Evolutionary conservation across 2,329 filamentous ascomycete species (phyloP), one percentile per base, ranked within the genome.

Genomic region (Rhinocladiella similis): DNA sequence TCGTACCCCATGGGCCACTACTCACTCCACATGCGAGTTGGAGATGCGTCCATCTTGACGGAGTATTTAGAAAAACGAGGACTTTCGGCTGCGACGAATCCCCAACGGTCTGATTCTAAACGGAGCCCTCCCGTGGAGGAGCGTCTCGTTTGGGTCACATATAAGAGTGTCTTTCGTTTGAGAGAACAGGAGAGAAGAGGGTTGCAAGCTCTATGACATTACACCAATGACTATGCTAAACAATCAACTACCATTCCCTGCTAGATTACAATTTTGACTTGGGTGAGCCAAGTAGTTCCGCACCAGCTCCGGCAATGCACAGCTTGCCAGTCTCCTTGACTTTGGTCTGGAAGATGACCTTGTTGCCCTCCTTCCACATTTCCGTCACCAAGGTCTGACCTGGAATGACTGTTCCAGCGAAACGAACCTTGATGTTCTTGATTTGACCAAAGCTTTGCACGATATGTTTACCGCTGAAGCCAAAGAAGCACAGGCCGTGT

Each of bases 291-390:
- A 25, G 10, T 6, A 96, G 78, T 79, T 96, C 91, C 2, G 83
- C 90, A 29, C 88, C 91, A 4, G 86, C 91, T 19, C 88, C 89
- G 20, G 84, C 84, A 71, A 96, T 94, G 58, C 88, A 90, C 67
- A 89, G 78, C 82, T 95, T 96, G 67, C 91, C 91, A 53, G 91
- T 96, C 83, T 96, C 91, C 77, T 92, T 91, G 63, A 96, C 90
- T 74, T 86, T 91, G 52, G 84, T 83, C 81, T 95, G 90, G 82
- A 96, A 96, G 61, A 91, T 75, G 53, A 96, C 82, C 70, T 83
- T 86, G 67, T 82, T 82, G 45, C 85, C 86, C 67, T 95, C 90
- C 77, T 88, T 91, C 91, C 91, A 96, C 90, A 95, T 93, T 80
- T 96, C 90, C 6, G 91, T 96, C 61, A 89, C 82, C 52, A 96